These are phyloP conservation scores for Chiua sp. DNA, from an alignment of 1,284 basidiomycete genomes.

Conservation along the genomic window DNA sequence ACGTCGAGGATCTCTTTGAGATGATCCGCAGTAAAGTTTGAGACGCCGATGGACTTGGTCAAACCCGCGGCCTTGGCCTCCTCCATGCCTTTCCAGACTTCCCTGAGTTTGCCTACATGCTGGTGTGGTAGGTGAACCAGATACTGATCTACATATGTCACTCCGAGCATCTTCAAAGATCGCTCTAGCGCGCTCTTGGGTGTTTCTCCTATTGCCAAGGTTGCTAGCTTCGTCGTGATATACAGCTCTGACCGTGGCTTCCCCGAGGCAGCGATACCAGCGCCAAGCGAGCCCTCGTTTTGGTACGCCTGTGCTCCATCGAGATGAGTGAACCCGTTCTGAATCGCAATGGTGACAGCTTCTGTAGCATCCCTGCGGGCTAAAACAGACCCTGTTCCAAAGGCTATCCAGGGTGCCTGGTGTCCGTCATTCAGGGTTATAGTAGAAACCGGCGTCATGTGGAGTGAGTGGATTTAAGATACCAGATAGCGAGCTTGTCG, in stretches of 20 bases:
- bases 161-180: slow-evolving; percentile 63
- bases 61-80: slow-evolving; percentile 71
- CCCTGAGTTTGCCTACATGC: slow-evolving; percentile 50
- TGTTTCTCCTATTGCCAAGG: slow-evolving; percentile 42
- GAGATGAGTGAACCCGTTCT: slow-evolving; percentile 68
- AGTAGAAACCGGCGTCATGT: slow-evolving; percentile 42
- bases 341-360: slow-evolving; percentile 57
- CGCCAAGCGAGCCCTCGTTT: slow-evolving; percentile 68
- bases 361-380: slow-evolving; percentile 57
- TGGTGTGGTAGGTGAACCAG: slow-evolving; percentile 64
- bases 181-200: slow-evolving; percentile 54
- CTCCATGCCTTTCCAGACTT: slow-evolving; percentile 78
- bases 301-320: slow-evolving; percentile 73
- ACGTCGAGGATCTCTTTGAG: slow-evolving; percentile 64
- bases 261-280: slow-evolving; percentile 57
- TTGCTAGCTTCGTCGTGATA: slow-evolving; percentile 69
- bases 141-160: slow-evolving; percentile 79
- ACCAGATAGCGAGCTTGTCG: slow-evolving; percentile 23
- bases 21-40: slow-evolving; percentile 77
- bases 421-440: slow-evolving; percentile 65
- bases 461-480: neutral
- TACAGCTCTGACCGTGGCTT: slow-evolving; percentile 54
- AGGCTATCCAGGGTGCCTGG: slow-evolving; percentile 65
- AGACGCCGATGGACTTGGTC: slow-evolving; percentile 83
- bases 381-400: slow-evolving; percentile 72